Base-by-base conservation (phyloP, 1,139 yeast genomes). In the Candida sojae region DNA sequence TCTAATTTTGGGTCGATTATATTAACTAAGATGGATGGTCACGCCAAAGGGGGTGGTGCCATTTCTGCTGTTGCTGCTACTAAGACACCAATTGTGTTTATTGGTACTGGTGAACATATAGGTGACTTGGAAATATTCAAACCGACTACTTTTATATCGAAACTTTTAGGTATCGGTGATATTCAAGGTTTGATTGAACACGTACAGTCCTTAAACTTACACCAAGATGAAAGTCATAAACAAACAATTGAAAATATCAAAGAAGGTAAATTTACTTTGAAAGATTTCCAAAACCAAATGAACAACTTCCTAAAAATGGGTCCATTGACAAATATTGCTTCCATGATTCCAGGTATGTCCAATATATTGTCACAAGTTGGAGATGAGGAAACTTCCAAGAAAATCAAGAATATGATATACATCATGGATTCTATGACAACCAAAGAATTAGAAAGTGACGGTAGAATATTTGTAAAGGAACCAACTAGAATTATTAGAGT, bases 21-120 rank as follows among this genome's bases (percentile, higher is more conserved):
- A 53, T 79, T 93, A 64, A 93, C 99, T 29, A 93, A 93, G 67
- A 86, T 93, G 96, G 99, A 93, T 67, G 99, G 99, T 43, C 98
- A 93, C 63, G 99, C 99, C 37, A 93, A 88, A 70, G 99, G 99
- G 65, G 99, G 99, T 72, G 99, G 99, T 76, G 99, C 99, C 26
- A 91, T 93, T 48, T 90, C 97, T 39, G 99, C 99, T 0, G 98
- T 93, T 47, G 99, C 99, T 0, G 96, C 97, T 1, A 92, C 99
- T 11, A 80, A 88, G 50, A 93, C 98, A 0, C 99, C 99, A n/a
- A 88, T 93, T 58, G 88, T 88, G 7, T 93, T 93, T 63, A 93
- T 93, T 50, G 99, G 99, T 79, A 92, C 98, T 1, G 99, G 99
- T 63, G 99, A 93, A 68, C 99, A 93, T 64, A 88, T 92, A 42